Base-by-base conservation (phyloP, 2,329 filamentous ascomycete species). In the Rhynchosporium graminicola region DNA sequence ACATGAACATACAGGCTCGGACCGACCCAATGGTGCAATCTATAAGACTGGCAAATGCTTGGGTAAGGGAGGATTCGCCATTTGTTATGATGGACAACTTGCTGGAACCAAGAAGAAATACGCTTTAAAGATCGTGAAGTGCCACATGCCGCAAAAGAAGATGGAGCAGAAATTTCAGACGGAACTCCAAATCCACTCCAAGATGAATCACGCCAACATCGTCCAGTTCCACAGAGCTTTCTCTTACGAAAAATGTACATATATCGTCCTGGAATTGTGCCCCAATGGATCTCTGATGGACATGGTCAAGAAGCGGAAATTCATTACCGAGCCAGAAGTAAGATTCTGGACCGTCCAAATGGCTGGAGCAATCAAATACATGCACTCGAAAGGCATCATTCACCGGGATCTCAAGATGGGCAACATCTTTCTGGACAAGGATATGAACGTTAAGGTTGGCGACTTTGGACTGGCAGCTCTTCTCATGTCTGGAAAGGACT, bases 361-460 rank as follows among this genome's bases (percentile, higher is more conserved):
- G 64, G 92, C 94, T 68, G 95, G 95, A 42, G 95, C 95, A 43
- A 94, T 99, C 77, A 98, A 98, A 77, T 99, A 99, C 74, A 90
- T 99, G 81, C 96, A 99, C 76, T 87, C 87, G 72, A 90, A 96
- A 74, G 95, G 94, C 68, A 96, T 99, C 65, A 97, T 98, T 56
- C 95, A 99, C 77, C 87, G 95, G 56, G 95, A 99, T 76, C 78
- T 99, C 70, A 99, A 99, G 78, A 98, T 97, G 82, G 96, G 95
- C 55, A 99, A 99, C 75, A 88, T 99, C 69, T 99, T 99, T 72
- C 82, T 99, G 58, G 95, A 99, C 75, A 86, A 86, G 59, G 83
- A 92, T 69, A 97, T 99, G 94, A 96, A 99, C 73, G 89, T 97
- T 71, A 99, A 99, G 76, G 92, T 99, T 71, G 95, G 95, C 50